phyloP scores from a whole-genome alignment of 2,329 filamentous ascomycete genomes.

The Hypoxylon sp. region DNA sequence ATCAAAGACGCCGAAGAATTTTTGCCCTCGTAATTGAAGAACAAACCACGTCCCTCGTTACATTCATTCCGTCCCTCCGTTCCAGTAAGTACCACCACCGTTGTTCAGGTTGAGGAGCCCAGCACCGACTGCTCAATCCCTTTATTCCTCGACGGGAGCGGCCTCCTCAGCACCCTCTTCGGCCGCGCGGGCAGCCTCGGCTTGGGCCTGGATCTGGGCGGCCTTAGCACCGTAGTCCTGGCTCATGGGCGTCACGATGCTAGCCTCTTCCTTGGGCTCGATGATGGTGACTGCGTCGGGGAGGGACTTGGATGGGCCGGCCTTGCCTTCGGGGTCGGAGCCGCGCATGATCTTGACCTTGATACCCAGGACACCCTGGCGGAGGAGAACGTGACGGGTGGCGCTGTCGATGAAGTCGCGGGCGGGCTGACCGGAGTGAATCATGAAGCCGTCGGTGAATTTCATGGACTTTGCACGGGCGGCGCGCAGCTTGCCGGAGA shows the following conservation, averaged over 20 bases:
- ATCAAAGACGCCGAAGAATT: slow-evolving; percentile 49
- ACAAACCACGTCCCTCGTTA: slow-evolving; percentile 28
- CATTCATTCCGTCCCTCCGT: slow-evolving; percentile 15
- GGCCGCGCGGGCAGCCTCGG: slow-evolving; percentile 68
- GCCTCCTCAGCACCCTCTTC: slow-evolving; percentile 69
- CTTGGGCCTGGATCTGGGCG: slow-evolving; percentile 73
- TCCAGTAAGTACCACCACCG: slow-evolving; percentile 21
- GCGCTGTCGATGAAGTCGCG: slow-evolving; percentile 99
- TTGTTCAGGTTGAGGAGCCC: slow-evolving; percentile 50
- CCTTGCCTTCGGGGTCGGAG: slow-evolving; percentile 99
- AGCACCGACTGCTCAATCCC: slow-evolving; percentile 55
- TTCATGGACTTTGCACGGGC: slow-evolving; percentile 99
- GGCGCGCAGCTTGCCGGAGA: slow-evolving; percentile 98
- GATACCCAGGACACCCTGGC: slow-evolving; percentile 99
- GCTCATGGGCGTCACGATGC: slow-evolving; percentile 92
- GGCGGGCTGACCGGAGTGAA: slow-evolving; percentile 99
- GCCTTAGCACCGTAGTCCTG: slow-evolving; percentile 99
- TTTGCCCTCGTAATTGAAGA: slow-evolving; percentile 34
- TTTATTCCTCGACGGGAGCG: slow-evolving; percentile 62
- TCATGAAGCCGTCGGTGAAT: slow-evolving; percentile 99
- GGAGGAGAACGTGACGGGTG: slow-evolving; percentile 98
- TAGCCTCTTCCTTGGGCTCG: slow-evolving; percentile 99
- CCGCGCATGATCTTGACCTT: slow-evolving; percentile 99
- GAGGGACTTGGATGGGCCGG: slow-evolving; percentile 95
- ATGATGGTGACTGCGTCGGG: slow-evolving; percentile 99